Percentiles rank a stretch among this genome's conserved stretches.
phyloP scores from a whole-genome alignment of 305 asterid species.

The Fraxinus nigra region DNA sequence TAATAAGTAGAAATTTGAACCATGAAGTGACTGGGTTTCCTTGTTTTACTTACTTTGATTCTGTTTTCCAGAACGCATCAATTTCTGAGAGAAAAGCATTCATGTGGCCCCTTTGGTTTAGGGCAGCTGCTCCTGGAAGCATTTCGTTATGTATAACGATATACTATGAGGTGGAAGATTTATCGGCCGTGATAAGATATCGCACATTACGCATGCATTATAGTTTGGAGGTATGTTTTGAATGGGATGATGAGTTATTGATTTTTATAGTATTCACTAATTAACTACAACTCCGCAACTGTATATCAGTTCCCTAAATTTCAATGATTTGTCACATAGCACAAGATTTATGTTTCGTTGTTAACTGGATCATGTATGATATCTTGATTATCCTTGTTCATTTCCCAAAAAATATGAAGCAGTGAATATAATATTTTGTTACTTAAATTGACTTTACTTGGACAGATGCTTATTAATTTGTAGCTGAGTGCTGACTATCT shows the following conservation, averaged over 20 bases:
- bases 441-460: conserved; percentile 9
- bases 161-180: conserved; percentile 83
- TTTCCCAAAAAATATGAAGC: not conserved
- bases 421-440: not conserved
- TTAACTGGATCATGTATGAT: conserved; percentile 11
- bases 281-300: conserved; percentile 12
- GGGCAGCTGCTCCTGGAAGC: conserved; percentile 92
- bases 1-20: conserved; percentile 23
- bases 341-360: not conserved
- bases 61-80: conserved; percentile 48
- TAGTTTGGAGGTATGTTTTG: conserved; percentile 63
- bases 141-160: conserved; percentile 58
- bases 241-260: conserved; percentile 19
- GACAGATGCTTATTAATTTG: conserved; percentile 9
- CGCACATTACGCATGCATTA: conserved; percentile 86
- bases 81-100: conserved; percentile 56
- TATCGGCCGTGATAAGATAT: conserved; percentile 57
- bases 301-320: conserved; percentile 6
- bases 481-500: not conserved
- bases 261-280: conserved; percentile 10
- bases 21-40: conserved; percentile 13
- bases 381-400: not conserved
- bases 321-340: conserved; percentile 5
- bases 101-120: conserved; percentile 91
- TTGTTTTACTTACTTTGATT: conserved; percentile 16